Evolutionary conservation across 1,284 basidiomycete species (phyloP).

Genomic region (Ceratobasidium sp.): DNA sequence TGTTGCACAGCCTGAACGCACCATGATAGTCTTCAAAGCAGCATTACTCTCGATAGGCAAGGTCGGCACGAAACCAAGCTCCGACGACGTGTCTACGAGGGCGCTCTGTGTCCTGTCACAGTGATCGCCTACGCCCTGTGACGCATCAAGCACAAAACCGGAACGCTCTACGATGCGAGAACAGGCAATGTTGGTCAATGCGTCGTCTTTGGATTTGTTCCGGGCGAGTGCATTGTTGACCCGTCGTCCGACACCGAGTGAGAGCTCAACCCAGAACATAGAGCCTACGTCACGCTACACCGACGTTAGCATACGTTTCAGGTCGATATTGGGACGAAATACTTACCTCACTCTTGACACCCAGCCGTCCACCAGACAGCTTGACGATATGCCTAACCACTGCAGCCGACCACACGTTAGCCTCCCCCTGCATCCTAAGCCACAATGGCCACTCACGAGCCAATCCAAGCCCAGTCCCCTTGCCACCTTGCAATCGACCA

Average conservation of each 20-base stretch:
- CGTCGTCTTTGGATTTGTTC: constrained; percentile 42
- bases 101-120: constrained; percentile 30
- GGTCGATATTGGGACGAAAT: neutral
- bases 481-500: constrained; percentile 79
- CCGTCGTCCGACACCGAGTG: constrained; percentile 57
- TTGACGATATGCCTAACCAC: constrained; percentile 91
- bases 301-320: constrained; percentile 49
- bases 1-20: neutral
- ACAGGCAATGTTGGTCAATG: constrained; percentile 18
- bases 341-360: constrained; percentile 59
- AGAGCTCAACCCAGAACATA: constrained; percentile 82
- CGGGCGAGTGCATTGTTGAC: constrained; percentile 33
- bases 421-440: neutral
- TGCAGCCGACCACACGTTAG: neutral
- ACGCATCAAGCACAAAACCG: constrained; percentile 28
- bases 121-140: constrained; percentile 14
- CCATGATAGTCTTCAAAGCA: constrained; percentile 35
- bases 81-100: constrained; percentile 20
- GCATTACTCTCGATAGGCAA: constrained; percentile 40
- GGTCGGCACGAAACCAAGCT: constrained; percentile 21
- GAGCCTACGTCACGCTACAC: constrained; percentile 70
- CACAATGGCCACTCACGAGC: constrained; percentile 57
- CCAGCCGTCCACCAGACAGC: constrained; percentile 80
- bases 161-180: constrained; percentile 21
- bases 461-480: constrained; percentile 88